Evolutionary conservation across 257 asterid species (phyloP).

Genomic region (Sherardia arvensis): DNA sequence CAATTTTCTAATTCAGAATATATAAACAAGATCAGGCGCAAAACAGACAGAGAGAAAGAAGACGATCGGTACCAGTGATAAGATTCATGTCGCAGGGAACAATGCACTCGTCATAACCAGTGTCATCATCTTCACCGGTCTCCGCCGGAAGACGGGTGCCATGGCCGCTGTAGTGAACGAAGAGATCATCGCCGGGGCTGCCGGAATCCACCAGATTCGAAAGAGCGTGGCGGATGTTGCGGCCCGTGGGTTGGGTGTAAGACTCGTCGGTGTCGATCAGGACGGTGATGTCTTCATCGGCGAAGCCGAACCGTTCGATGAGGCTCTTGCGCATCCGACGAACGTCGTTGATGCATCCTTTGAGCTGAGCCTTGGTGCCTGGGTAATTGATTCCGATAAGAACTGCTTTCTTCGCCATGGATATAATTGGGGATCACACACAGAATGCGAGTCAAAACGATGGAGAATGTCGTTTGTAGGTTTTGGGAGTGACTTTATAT

Average conservation of each 20-base stretch:
- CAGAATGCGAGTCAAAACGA: neutral
- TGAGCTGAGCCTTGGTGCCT: slow-evolving; percentile 85
- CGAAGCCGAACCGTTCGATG: slow-evolving; percentile 65
- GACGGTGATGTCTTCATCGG: slow-evolving; percentile 63
- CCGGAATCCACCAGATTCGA: slow-evolving; percentile 57
- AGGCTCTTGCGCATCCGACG: slow-evolving; percentile 60
- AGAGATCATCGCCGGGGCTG: slow-evolving; percentile 53
- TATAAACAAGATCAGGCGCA: neutral
- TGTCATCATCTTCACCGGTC: slow-evolving; percentile 95
- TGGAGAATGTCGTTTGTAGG: neutral
- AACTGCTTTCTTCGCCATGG: slow-evolving; percentile 77
- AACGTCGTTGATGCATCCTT: slow-evolving; percentile 94
- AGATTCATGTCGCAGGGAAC: slow-evolving; percentile 93
- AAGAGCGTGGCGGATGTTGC: slow-evolving; percentile 68
- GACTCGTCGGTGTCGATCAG: slow-evolving; percentile 78
- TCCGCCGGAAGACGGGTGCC: slow-evolving; percentile 98
- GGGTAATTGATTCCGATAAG: slow-evolving; percentile 85
- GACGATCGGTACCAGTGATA: slow-evolving; percentile 46
- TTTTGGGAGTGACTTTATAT: neutral
- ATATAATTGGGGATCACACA: neutral
- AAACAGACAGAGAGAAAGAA: neutral
- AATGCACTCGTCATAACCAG: slow-evolving; percentile 94
- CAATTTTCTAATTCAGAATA: neutral
- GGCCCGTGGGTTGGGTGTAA: slow-evolving; percentile 74
- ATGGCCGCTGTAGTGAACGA: slow-evolving; percentile 95